Evolutionary conservation across 495 filamentous ascomycete genomes (phyloP).

Genomic region (Penicillium turbatum): DNA sequence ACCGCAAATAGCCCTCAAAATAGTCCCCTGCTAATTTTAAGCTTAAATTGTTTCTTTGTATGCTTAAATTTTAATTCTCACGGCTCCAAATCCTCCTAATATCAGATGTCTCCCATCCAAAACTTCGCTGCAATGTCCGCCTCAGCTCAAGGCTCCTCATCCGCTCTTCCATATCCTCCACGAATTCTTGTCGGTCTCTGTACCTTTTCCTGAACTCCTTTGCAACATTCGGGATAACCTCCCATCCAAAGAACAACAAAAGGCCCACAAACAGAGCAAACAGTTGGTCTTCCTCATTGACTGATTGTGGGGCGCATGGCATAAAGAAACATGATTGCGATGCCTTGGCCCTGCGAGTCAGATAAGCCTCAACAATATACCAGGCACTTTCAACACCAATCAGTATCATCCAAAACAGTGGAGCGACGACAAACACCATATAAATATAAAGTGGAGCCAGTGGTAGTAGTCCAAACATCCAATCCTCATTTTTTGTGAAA

Average conservation of each 20-base stretch:
- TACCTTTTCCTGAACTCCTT: neutral
- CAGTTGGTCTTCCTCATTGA: conserved; percentile 2
- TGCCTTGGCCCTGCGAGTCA: neutral
- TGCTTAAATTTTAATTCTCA: neutral
- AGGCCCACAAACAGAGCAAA: neutral
- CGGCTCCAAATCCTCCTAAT: neutral
- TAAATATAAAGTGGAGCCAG: neutral
- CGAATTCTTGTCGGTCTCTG: neutral
- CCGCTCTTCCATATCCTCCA: neutral
- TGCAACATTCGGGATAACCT: neutral
- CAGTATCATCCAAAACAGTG: neutral
- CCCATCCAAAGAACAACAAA: neutral
- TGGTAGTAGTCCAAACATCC: neutral
- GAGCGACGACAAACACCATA: neutral
- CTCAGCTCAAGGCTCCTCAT: neutral
- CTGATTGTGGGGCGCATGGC: conserved; percentile 8
- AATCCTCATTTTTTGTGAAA: neutral
- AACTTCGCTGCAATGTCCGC: neutral
- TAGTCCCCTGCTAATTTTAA: neutral
- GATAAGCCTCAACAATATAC: neutral
- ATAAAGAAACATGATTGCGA: conserved; percentile 9
- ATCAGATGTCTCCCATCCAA: neutral
- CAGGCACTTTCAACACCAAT: neutral
- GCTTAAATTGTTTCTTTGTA: neutral
- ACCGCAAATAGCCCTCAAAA: neutral